phyloP scores from a whole-genome alignment of 805 yeast genomes.

The Hanseniaspora clermontiae region DNA sequence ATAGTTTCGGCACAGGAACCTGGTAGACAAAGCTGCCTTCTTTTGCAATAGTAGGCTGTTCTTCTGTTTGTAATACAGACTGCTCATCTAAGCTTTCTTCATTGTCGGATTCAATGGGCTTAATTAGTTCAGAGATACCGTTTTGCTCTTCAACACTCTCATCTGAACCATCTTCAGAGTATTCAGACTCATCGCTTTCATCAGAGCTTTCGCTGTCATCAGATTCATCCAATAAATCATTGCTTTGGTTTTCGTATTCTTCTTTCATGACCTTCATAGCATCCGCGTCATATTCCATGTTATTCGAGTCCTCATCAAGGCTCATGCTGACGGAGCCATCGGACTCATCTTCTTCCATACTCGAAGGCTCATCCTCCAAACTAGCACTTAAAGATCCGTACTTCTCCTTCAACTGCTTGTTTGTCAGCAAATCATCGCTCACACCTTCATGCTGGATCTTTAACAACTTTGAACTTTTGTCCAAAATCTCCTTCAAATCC shows the following conservation, averaged over 20 bases:
- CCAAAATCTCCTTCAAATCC: constrained; percentile 75
- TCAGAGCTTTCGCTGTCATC: neutral
- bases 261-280: constrained; percentile 12
- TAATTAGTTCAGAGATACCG: constrained; percentile 12
- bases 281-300: constrained; percentile 16
- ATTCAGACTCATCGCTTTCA: neutral
- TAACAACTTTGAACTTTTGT: constrained; percentile 77
- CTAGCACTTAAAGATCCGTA: constrained; percentile 25
- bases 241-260: neutral
- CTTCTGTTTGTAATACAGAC: constrained; percentile 16
- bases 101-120: constrained; percentile 20
- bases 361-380: constrained; percentile 10
- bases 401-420: constrained; percentile 34
- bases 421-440: constrained; percentile 23
- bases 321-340: neutral
- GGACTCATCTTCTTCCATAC: neutral
- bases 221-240: constrained; percentile 6
- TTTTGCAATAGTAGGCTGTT: neutral
- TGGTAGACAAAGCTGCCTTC: constrained; percentile 29
- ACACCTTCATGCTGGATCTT: constrained; percentile 49
- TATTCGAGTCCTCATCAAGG: constrained; percentile 12
- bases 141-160: constrained; percentile 3
- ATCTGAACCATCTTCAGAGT: neutral
- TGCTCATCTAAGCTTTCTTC: constrained; percentile 17
- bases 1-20: constrained; percentile 58